Conservation (phyloP, 2,329 filamentous ascomycete species). For the Calonectria multiphialidica region DNA sequence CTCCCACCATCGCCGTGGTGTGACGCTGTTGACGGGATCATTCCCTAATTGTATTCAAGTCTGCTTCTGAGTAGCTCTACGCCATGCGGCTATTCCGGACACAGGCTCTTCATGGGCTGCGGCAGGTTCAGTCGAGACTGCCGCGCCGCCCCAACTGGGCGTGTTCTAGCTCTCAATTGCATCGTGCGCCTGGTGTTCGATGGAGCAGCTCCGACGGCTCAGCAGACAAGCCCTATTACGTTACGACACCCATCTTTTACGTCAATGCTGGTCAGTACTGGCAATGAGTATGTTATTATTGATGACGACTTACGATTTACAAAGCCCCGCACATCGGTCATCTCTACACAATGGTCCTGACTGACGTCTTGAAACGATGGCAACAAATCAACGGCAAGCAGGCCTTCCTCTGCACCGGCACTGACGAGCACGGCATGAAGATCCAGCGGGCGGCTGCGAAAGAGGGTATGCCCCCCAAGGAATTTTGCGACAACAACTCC, state of each 20-base stretch:
- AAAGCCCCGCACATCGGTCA: constrained; percentile 94
- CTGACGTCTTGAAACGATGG: constrained; percentile 95
- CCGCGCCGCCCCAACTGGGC: constrained; percentile 38
- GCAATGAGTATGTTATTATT: too few relatives aligned
- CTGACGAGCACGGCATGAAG: constrained; percentile 98
- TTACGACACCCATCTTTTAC: constrained; percentile 98
- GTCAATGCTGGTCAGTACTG: constrained; percentile 84
- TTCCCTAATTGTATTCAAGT: not conserved
- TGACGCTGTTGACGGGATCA: constrained; percentile 24
- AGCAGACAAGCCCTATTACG: constrained; percentile 84
- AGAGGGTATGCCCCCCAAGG: constrained; percentile 78
- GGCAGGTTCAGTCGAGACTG: constrained; percentile 34
- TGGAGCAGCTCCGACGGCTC: constrained; percentile 50
- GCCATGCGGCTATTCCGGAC: constrained; percentile 46
- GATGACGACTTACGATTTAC: not conserved
- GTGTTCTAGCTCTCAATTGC: constrained; percentile 45
- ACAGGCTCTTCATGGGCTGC: constrained; percentile 41
- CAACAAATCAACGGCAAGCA: constrained; percentile 78
- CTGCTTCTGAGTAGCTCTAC: constrained; percentile 1
- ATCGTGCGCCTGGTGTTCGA: constrained; percentile 36
- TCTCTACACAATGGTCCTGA: constrained; percentile 90
- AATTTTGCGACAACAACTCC: constrained; percentile 90
- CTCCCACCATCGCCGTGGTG: constrained; percentile 22
- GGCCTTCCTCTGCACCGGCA: constrained; percentile 87
- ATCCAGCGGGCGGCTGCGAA: constrained; percentile 87